These are phyloP conservation scores for Aspergillus piperis DNA, from an alignment of 2,329 filamentous ascomycete species.

Conservation along the genomic window DNA sequence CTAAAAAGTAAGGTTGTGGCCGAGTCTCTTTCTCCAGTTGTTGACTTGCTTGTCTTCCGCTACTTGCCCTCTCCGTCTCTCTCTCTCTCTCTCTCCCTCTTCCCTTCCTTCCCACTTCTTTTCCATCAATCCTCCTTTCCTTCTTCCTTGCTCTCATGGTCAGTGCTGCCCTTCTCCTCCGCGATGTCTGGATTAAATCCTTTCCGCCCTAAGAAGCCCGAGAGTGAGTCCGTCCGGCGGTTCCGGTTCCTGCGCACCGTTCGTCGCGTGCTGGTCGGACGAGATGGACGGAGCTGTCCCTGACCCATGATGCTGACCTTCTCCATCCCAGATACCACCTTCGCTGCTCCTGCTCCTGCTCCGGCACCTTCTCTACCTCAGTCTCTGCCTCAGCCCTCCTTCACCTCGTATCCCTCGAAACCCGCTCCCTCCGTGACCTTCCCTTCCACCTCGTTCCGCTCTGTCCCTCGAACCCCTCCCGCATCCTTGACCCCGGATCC, in stretches of 20 bases:
- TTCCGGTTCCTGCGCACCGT: constrained; percentile 15
- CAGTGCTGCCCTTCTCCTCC: constrained; percentile 27
- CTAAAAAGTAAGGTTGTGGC: background rate
- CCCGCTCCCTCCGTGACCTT: constrained; percentile 17
- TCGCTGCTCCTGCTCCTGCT: background rate
- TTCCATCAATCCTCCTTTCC: constrained; percentile 9
- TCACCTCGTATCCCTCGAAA: constrained; percentile 5
- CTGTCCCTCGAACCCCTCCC: constrained; percentile 23
- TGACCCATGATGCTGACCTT: background rate
- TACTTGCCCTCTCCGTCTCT: background rate
- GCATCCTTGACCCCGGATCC: constrained; percentile 25
- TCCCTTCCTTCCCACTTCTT: constrained; percentile 16
- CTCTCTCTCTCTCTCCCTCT: constrained; percentile 14
- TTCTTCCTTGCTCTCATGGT: constrained; percentile 33
- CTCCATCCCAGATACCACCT: background rate
- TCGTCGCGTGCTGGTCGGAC: constrained; percentile 6
- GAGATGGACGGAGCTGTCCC: constrained; percentile 7
- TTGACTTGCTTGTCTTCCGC: constrained; percentile 7
- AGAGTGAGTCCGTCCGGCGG: constrained; percentile 32
- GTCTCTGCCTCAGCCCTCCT: background rate
- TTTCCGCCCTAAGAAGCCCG: constrained; percentile 49
- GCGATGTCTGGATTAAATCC: constrained; percentile 54
- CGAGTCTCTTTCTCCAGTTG: constrained; percentile 1
- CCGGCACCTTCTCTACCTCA: too few relatives aligned
- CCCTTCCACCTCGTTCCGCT: constrained; percentile 18